Conservation (phyloP, 345 rosid species). For the thale cress (Arabidopsis thaliana) region DNA sequence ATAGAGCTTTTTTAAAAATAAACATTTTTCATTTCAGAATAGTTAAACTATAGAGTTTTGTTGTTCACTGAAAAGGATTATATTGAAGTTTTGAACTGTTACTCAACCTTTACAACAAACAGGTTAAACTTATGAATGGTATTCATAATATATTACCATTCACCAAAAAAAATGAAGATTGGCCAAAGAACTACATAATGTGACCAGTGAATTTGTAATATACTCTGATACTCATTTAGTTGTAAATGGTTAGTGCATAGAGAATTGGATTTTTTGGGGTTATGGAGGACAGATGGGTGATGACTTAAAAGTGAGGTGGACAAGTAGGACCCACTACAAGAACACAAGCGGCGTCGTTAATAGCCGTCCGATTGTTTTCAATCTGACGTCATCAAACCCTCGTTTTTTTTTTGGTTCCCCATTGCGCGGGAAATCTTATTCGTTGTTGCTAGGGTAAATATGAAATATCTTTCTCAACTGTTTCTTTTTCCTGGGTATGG, state of each 20-base stretch:
- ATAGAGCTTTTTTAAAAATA: not conserved
- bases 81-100: too few relatives aligned
- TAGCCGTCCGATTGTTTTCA: constrained; percentile 43
- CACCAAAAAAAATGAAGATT: too few relatives aligned
- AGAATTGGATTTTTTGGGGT: too few relatives aligned
- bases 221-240: too few relatives aligned
- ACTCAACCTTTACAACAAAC: too few relatives aligned
- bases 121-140: too few relatives aligned
- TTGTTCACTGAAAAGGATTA: too few relatives aligned
- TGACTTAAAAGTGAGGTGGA: constrained; percentile 35
- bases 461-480: not conserved
- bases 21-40: not conserved
- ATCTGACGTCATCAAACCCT: constrained; percentile 39
- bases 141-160: too few relatives aligned
- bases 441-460: constrained; percentile 18
- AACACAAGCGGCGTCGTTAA: constrained; percentile 34
- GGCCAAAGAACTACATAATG: too few relatives aligned
- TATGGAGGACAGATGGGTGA: too few relatives aligned
- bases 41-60: not conserved
- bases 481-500: constrained; percentile 30
- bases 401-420: constrained; percentile 20
- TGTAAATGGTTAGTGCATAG: too few relatives aligned
- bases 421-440: constrained; percentile 42
- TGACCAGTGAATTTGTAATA: too few relatives aligned
- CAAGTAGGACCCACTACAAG: constrained; percentile 33